Percentiles rank a stretch among this genome's conserved stretches.
These are phyloP conservation scores for Pleomassaria siparia DNA, from an alignment of 2,329 filamentous ascomycete genomes.

Conservation along the genomic window DNA sequence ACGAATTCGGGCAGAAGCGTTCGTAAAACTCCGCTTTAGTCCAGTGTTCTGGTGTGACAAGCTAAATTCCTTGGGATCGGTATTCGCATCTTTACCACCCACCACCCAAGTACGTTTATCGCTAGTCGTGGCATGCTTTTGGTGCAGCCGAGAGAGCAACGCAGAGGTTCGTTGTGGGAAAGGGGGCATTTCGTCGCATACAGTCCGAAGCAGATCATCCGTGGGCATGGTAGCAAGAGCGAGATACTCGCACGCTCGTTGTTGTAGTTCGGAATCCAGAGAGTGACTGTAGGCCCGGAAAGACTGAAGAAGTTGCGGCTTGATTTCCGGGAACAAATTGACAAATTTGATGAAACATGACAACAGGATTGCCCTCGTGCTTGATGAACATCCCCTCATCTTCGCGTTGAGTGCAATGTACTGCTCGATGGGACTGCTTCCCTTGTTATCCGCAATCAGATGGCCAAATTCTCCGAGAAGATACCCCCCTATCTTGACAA, in stretches of 20 bases:
- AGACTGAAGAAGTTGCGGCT: slow-evolving; percentile 86
- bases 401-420: slow-evolving; percentile 91
- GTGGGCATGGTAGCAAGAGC: slow-evolving; percentile 81
- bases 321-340: slow-evolving; percentile 98
- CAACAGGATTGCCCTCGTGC: slow-evolving; percentile 88
- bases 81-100: slow-evolving; percentile 93
- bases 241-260: slow-evolving; percentile 93
- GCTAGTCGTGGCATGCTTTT: slow-evolving; percentile 89
- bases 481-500: slow-evolving; percentile 97
- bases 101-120: slow-evolving; percentile 98
- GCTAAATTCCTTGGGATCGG: slow-evolving; percentile 75
- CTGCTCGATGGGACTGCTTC: slow-evolving; percentile 95
- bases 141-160: slow-evolving; percentile 85
- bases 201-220: slow-evolving; percentile 87
- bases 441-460: slow-evolving; percentile 86
- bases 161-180: slow-evolving; percentile 95
- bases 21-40: slow-evolving; percentile 82
- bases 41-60: slow-evolving; percentile 74
- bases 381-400: slow-evolving; percentile 82
- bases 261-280: slow-evolving; percentile 91
- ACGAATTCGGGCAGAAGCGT: slow-evolving; percentile 45
- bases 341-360: slow-evolving; percentile 98
- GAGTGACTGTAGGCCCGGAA: slow-evolving; percentile 94
- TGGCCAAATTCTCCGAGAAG: slow-evolving; percentile 96
- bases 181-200: slow-evolving; percentile 98